Percentiles rank a stretch among this genome's conserved stretches.
These are phyloP conservation scores for Priceomyces melissophilus DNA, from an alignment of 805 yeast genomes.

Conservation along the genomic window DNA sequence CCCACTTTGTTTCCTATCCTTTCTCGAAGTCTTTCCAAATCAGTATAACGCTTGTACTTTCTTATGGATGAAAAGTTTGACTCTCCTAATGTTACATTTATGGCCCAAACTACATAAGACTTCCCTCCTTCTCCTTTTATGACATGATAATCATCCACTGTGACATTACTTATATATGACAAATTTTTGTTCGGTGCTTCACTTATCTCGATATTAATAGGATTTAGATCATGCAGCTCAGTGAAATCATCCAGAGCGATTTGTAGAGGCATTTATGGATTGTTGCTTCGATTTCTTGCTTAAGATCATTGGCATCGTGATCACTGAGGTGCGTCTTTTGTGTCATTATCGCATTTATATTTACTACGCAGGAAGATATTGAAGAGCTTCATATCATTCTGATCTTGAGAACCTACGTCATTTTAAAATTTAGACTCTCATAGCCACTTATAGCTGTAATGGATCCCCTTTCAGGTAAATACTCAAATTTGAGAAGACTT, in stretches of 20 bases:
- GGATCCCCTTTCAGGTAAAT: conserved; percentile 49
- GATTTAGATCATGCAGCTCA: too few species aligned
- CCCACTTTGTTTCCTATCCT: conserved; percentile 44
- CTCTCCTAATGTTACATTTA: conserved; percentile 35
- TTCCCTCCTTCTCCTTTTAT: conserved; percentile 37
- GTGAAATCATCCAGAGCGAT: too few species aligned
- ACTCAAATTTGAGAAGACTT: conserved; percentile 48
- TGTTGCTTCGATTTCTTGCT: too few species aligned
- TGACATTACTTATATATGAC: conserved; percentile 38
- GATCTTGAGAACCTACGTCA: too few species aligned
- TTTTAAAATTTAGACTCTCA: too few species aligned
- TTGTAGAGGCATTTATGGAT: too few species aligned
- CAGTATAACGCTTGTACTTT: conserved; percentile 61
- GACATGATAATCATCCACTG: conserved; percentile 39
- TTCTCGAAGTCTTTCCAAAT: conserved; percentile 49
- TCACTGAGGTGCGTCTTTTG: too few species aligned
- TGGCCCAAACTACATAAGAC: conserved; percentile 38
- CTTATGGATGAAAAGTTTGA: conserved; percentile 39
- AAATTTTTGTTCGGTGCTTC: neutral
- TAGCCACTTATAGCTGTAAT: conserved; percentile 16
- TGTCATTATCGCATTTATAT: too few species aligned
- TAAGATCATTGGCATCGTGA: too few species aligned
- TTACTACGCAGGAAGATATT: too few species aligned
- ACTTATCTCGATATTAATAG: too few species aligned
- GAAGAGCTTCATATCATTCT: too few species aligned